Evolutionary conservation across 352 stramenopile genomes (phyloP).

Genomic region (Phytophthora lateralis): DNA sequence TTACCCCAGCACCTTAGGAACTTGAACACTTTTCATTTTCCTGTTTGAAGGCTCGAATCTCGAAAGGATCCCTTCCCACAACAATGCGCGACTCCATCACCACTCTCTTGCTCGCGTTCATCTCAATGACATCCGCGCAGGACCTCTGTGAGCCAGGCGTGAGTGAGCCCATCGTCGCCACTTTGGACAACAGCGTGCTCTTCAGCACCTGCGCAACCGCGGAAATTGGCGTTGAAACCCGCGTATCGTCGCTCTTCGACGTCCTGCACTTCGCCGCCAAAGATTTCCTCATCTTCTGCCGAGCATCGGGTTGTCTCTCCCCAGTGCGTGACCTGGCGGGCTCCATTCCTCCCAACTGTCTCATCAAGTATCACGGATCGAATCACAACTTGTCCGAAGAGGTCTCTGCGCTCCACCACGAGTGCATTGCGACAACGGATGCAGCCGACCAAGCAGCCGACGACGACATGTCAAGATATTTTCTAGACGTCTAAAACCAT

Average conservation of each 20-base stretch:
- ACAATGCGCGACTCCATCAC: conserved; percentile 9
- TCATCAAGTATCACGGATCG: conserved; percentile 32
- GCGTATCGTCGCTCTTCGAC: conserved; percentile 47
- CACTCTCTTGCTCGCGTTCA: neutral
- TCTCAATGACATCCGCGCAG: conserved; percentile 5
- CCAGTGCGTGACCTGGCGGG: conserved; percentile 13
- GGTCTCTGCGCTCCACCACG: conserved; percentile 16
- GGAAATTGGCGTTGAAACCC: conserved; percentile 42
- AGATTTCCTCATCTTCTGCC: conserved; percentile 31
- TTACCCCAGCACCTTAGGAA: neutral
- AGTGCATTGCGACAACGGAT: conserved; percentile 17
- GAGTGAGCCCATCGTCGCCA: conserved; percentile 33
- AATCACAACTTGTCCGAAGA: conserved; percentile 29
- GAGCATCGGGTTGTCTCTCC: conserved; percentile 15
- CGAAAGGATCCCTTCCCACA: neutral
- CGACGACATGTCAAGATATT: conserved; percentile 25
- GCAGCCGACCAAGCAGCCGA: neutral
- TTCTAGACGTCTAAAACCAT: conserved; percentile 17
- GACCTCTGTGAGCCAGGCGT: conserved; percentile 36
- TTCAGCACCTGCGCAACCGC: conserved; percentile 44
- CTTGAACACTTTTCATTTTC: conserved; percentile 29
- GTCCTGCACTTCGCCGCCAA: conserved; percentile 39
- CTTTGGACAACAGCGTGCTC: conserved; percentile 43
- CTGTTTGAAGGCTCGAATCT: conserved; percentile 9
- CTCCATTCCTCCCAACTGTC: conserved; percentile 27